A percentile compares a stretch with the other conserved stretches of the same genome.
Conservation (phyloP, 2,329 filamentous ascomycete species). For the Dactylellina leptospora region DNA sequence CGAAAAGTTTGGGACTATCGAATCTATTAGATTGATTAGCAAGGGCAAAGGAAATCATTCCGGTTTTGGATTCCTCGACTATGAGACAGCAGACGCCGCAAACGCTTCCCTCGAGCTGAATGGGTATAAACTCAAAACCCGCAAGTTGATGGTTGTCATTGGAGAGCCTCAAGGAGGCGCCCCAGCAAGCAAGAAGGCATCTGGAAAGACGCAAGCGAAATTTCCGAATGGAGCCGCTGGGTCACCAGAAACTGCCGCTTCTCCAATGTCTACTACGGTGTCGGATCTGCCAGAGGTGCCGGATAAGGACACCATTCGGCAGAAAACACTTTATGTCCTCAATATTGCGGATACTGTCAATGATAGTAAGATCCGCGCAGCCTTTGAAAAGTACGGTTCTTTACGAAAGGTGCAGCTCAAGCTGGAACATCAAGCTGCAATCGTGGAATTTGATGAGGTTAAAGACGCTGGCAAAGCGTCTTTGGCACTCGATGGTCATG, state of each 20-base stretch:
- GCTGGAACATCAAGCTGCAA: slow-evolving; percentile 82
- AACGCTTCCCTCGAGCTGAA: slow-evolving; percentile 74
- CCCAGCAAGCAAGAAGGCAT: slow-evolving; percentile 57
- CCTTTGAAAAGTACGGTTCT: slow-evolving; percentile 75
- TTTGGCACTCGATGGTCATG: slow-evolving; percentile 67
- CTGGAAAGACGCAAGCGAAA: slow-evolving; percentile 59
- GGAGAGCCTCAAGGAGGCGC: slow-evolving; percentile 59
- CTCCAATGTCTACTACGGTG: slow-evolving; percentile 59
- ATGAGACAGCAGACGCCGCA: slow-evolving; percentile 73
- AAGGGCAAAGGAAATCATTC: slow-evolving; percentile 74
- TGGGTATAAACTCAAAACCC: slow-evolving; percentile 73
- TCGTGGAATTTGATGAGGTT: slow-evolving; percentile 80
- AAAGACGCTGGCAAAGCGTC: slow-evolving; percentile 76
- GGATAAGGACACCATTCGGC: slow-evolving; percentile 65
- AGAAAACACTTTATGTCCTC: slow-evolving; percentile 81
- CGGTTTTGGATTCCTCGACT: slow-evolving; percentile 83
- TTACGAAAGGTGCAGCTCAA: slow-evolving; percentile 80
- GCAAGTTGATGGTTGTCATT: slow-evolving; percentile 70
- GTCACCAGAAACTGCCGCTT: slow-evolving; percentile 53
- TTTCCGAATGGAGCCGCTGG: slow-evolving; percentile 61
- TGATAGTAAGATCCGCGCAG: slow-evolving; percentile 77
- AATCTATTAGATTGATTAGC: slow-evolving; percentile 73
- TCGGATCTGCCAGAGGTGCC: slow-evolving; percentile 57
- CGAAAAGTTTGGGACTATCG: slow-evolving; percentile 76
- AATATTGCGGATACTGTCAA: slow-evolving; percentile 92